A percentile compares a stretch with the other conserved stretches of the same genome.
Evolutionary conservation across 352 stramenopile species (phyloP).

Genomic region (Chloridella minuta): DNA sequence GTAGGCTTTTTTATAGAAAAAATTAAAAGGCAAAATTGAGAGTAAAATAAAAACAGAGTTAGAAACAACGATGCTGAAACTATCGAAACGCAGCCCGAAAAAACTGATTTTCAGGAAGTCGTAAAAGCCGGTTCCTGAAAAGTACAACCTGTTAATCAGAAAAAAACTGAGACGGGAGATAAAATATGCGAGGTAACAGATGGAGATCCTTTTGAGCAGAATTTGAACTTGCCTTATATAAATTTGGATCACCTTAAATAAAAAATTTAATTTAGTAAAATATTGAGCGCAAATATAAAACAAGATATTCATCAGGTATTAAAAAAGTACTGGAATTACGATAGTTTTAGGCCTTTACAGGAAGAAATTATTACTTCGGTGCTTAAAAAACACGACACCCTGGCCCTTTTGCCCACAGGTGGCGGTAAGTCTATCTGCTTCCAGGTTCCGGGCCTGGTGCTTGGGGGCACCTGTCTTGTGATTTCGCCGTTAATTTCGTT

Average conservation of each 20-base stretch:
- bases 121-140: background rate
- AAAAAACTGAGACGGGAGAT: background rate
- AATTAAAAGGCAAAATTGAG: background rate
- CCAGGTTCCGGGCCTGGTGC: conserved; percentile 27
- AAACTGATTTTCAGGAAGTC: background rate
- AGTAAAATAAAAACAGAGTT: background rate
- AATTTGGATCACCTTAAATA: background rate
- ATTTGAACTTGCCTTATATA: background rate
- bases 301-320: background rate
- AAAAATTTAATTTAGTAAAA: too few relatives aligned
- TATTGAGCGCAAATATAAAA: background rate
- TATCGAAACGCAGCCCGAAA: background rate
- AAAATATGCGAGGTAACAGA: background rate
- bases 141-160: background rate
- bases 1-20: background rate
- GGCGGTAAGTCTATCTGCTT: conserved; percentile 29
- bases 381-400: conserved; percentile 21
- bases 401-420: conserved; percentile 28
- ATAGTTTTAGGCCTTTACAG: background rate
- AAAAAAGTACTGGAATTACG: background rate
- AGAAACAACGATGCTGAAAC: background rate
- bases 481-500: conserved; percentile 28
- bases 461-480: conserved; percentile 22
- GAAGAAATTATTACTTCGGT: background rate
- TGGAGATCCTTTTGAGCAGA: background rate